phyloP scores from a whole-genome alignment of 73 alveolate genomes.

The Urostyla sp. region DNA sequence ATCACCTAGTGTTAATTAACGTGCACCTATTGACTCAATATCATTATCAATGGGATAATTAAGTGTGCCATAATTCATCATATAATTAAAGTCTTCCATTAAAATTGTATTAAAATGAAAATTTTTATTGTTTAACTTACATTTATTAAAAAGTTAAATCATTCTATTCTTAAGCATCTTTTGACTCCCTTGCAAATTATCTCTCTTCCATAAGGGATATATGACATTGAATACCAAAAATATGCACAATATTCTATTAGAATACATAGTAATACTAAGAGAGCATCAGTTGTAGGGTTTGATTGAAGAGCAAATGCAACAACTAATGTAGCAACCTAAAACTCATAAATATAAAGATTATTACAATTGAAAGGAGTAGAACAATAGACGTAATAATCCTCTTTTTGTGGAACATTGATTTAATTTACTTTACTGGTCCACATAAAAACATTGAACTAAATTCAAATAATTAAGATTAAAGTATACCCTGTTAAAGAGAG shows the following conservation, averaged over 20 bases:
- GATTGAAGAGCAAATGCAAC: conserved; percentile 3
- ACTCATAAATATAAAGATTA: no score
- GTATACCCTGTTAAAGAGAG: conserved; percentile 18
- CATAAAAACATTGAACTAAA: conserved; percentile 20
- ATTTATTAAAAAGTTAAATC: no score
- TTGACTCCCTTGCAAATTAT: conserved; percentile 20
- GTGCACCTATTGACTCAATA: no score
- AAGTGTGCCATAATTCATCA: no score
- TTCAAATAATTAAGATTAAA: background rate
- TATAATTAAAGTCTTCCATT: no score
- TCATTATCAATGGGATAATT: no score
- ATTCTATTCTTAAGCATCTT: background rate
- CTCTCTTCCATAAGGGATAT: conserved; percentile 45
- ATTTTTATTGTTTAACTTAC: no score
- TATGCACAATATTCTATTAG: conserved; percentile 6
- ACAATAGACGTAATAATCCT: conserved; percentile 8
- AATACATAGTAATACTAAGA: background rate
- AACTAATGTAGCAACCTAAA: no score
- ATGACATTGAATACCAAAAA: conserved; percentile 27
- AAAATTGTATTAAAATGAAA: no score
- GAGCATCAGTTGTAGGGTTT: no score
- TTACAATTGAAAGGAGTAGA: background rate
- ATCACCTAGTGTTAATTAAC: no score
- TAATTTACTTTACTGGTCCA: conserved; percentile 19
- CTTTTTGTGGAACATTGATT: conserved; percentile 8